Percentiles rank a stretch among this genome's conserved stretches.
Evolutionary conservation across 2,329 filamentous ascomycete genomes (phyloP).

Genomic region (Helminthosporium solani): DNA sequence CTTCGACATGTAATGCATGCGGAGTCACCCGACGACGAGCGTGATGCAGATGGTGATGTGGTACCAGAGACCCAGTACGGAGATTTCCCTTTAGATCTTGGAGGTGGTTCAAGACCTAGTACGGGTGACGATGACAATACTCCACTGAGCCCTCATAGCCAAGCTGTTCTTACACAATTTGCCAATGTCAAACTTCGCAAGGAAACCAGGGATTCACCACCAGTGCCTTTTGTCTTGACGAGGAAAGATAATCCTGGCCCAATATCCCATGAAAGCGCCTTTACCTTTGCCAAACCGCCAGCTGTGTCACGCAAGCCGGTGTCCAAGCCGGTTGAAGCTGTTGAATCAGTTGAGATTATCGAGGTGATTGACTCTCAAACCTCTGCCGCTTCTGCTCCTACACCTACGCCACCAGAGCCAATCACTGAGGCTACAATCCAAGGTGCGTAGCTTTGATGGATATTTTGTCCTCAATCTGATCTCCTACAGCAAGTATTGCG

Average conservation of each 20-base stretch:
- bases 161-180: background rate
- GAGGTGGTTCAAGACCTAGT: background rate
- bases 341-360: background rate
- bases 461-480: too few relatives aligned
- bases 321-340: background rate
- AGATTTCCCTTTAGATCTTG: background rate
- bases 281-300: background rate
- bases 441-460: too few relatives aligned
- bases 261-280: background rate
- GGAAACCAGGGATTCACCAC: background rate
- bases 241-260: background rate
- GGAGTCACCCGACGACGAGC: conserved; percentile 18
- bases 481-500: too few relatives aligned
- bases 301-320: background rate
- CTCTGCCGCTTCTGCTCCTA: background rate
- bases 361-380: background rate
- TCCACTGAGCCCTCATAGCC: background rate
- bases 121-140: background rate
- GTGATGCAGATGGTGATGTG: conserved; percentile 1
- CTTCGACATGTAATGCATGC: conserved; percentile 23
- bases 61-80: conserved; percentile 24
- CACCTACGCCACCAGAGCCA: background rate
- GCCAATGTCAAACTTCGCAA: background rate
- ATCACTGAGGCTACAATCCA: background rate
- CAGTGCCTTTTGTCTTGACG: background rate